phyloP scores from a whole-genome alignment of 345 rosid species.

The Theobroma cacao region DNA sequence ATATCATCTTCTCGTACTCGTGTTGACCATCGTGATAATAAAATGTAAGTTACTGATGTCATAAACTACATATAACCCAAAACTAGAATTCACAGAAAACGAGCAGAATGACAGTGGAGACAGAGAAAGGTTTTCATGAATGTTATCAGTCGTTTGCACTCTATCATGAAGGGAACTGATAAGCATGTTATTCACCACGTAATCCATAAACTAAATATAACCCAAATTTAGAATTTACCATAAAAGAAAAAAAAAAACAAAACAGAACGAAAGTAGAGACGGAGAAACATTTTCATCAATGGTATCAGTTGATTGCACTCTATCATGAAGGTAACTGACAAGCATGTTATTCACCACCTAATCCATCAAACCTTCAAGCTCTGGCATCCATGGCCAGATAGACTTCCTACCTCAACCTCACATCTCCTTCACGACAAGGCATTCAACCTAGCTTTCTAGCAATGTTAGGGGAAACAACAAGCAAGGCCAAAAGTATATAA shows the following conservation, averaged over 20 bases:
- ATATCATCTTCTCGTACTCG: neutral
- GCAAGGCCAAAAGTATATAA: neutral
- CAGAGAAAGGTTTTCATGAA: neutral
- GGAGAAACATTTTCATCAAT: neutral
- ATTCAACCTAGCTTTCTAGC: neutral
- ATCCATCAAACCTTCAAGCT: neutral
- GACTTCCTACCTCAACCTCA: neutral
- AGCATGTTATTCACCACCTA: neutral
- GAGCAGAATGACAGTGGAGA: neutral
- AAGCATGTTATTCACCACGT: neutral
- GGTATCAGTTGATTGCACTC: neutral
- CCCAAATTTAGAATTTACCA: neutral
- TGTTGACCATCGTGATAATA: neutral
- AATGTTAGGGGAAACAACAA: neutral
- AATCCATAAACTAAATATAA: neutral
- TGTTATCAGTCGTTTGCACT: neutral
- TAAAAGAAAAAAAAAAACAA: no score
- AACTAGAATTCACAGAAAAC: neutral
- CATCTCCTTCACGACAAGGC: neutral
- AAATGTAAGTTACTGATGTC: neutral
- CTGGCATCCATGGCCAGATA: neutral
- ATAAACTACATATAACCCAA: neutral
- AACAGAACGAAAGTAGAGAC: neutral
- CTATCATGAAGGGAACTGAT: neutral
- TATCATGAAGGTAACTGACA: neutral